Evolutionary conservation across 768 basidiomycete genomes (phyloP), one percentile per base, ranked within the genome.

Genomic region (Russula brevipes): DNA sequence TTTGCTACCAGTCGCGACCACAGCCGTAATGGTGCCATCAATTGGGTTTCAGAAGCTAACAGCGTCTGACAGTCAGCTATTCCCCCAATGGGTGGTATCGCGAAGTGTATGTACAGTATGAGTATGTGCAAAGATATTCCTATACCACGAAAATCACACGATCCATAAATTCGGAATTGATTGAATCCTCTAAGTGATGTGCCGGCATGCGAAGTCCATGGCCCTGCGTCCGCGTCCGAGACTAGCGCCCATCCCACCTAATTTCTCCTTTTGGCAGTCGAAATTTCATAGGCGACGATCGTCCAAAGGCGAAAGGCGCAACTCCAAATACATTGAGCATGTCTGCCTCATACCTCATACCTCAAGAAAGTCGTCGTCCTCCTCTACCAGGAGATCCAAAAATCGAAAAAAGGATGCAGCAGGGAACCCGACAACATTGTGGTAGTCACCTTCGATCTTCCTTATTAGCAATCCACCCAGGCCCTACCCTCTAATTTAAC

Each of bases 381-480:
- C 89, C 33, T 90, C 88, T 11, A 84, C 76, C 11, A 90, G 71
- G n/a, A 81, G 67, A 56, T 89, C 86, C 46, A 94, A 69, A 54
- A 88, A 81, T 51, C 83, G 83, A 74, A 92, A 86, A 74, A 94
- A 94, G 8, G 89, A 88, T 5, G 92, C 82, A 0, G 85, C 90
- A 2, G 95, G 95, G 73, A 97, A 98, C 4, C 94, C 95, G 14
- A 94, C 93, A 2, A 91, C 87, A 68, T 97, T 98, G 68, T 89
- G 80, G 70, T 87, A 96, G 68, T 94, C 91, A 0, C 94, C 94
- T 54, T 96, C 90, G 30, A 97, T 82, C 70, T 91, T 90, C 55
- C 90, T 81, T 57, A 98, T 76, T 45, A 98, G 78, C 50, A 93
- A 61, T 3, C 88, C 88, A 0, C 96, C 96, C 2, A 88, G 76